phyloP scores from a whole-genome alignment of 345 rosid species.

The Hypericum perforatum region DNA sequence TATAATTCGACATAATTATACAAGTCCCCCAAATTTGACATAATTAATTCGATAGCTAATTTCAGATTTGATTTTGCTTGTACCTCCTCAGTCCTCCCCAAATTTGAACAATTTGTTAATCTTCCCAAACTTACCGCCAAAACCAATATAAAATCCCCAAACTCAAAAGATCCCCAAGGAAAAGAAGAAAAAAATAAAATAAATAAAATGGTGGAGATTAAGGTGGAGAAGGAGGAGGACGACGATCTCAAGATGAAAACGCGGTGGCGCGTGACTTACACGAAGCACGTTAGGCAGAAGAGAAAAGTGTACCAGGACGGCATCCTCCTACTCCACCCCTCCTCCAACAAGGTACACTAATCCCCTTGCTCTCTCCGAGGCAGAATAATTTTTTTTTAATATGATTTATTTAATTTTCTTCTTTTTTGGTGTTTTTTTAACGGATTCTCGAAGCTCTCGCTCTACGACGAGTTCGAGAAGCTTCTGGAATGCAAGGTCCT shows the following conservation, averaged over 20 bases:
- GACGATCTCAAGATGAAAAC: conserved; percentile 23
- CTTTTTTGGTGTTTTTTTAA: not conserved
- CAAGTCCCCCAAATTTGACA: too few relatives aligned
- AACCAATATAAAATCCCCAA: too few relatives aligned
- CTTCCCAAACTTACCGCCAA: too few relatives aligned
- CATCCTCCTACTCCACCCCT: conserved; percentile 39
- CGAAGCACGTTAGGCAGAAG: conserved; percentile 77
- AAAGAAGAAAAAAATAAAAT: too few relatives aligned
- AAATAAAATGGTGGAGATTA: too few relatives aligned
- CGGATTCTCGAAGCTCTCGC: conserved; percentile 36
- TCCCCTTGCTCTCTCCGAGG: too few relatives aligned
- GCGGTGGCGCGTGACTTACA: conserved; percentile 67
- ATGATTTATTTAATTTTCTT: not conserved
- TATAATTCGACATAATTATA: too few relatives aligned
- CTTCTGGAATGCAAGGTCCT: conserved; percentile 62
- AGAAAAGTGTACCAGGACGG: conserved; percentile 79
- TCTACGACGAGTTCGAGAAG: conserved; percentile 61
- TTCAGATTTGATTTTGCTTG: too few relatives aligned
- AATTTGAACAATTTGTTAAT: too few relatives aligned
- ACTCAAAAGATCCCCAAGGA: too few relatives aligned
- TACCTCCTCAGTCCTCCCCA: too few relatives aligned
- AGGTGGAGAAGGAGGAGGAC: conserved; percentile 20
- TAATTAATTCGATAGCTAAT: too few relatives aligned
- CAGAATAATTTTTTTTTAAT: not conserved
- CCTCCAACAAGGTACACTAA: conserved; percentile 43